phyloP scores from a whole-genome alignment of 2,329 filamentous ascomycete species.

The Nothophoma quercina region DNA sequence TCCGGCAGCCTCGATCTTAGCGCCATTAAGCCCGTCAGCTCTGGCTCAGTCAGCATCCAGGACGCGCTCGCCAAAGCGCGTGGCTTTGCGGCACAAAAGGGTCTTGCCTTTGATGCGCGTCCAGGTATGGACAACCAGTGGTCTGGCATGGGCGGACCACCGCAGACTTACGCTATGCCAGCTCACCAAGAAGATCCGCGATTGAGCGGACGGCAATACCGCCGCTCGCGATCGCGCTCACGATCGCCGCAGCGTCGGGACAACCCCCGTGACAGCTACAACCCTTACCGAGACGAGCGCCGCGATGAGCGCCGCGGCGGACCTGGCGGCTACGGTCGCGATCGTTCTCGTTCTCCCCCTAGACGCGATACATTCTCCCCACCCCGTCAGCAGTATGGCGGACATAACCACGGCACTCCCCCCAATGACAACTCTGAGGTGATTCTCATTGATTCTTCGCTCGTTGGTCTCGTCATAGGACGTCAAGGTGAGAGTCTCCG shows the following conservation, averaged over 20 bases:
- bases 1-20: conserved; percentile 83
- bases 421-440: conserved; percentile 78
- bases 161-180: conserved; percentile 44
- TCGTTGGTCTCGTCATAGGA: conserved; percentile 90
- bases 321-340: conserved; percentile 67
- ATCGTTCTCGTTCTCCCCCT: conserved; percentile 76
- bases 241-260: conserved; percentile 67
- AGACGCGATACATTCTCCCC: conserved; percentile 69
- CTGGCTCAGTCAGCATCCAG: conserved; percentile 81
- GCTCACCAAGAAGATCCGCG: conserved; percentile 57
- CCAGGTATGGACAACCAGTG: conserved; percentile 57
- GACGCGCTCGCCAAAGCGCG: conserved; percentile 87
- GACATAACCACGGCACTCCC: conserved; percentile 64
- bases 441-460: conserved; percentile 83
- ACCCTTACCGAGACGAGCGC: conserved; percentile 85
- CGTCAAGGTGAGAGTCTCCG: conserved; percentile 88
- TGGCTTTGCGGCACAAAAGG: conserved; percentile 81
- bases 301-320: conserved; percentile 67
- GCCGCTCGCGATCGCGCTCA: conserved; percentile 76
- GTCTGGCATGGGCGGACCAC: conserved; percentile 32
- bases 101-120: conserved; percentile 62
- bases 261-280: conserved; percentile 76
- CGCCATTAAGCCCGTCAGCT: conserved; percentile 78
- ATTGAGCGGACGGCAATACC: conserved; percentile 64
- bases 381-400: conserved; percentile 55